Percentiles rank a stretch among this genome's conserved stretches.
phyloP scores from a whole-genome alignment of 2,329 filamentous ascomycete species.

The Botrytis tulipae region DNA sequence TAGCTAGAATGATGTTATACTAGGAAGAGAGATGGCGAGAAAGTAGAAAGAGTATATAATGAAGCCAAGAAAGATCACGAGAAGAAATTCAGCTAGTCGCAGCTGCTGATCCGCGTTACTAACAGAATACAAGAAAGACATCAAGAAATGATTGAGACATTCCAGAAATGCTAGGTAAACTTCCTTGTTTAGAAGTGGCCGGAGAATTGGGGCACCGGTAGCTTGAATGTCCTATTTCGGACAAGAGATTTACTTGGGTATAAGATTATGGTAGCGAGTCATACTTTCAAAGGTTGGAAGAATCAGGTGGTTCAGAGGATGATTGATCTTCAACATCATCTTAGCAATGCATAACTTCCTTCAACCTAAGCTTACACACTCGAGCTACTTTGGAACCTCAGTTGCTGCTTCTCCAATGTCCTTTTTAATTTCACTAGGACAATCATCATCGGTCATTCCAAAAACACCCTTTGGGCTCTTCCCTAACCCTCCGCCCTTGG shows the following conservation, averaged over 20 bases:
- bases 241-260: not conserved
- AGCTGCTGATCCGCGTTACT: not conserved
- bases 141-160: not conserved
- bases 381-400: conserved; percentile 25
- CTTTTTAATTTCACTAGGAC: conserved; percentile 1
- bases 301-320: not conserved
- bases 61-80: not conserved
- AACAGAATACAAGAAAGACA: not conserved
- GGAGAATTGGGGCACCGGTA: not conserved
- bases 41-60: not conserved
- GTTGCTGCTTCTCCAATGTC: conserved; percentile 23
- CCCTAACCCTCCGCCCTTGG: conserved; percentile 36
- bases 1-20: no score
- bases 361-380: not conserved
- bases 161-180: not conserved
- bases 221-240: not conserved
- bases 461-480: conserved; percentile 33
- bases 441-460: conserved; percentile 19
- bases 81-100: not conserved
- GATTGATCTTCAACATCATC: not conserved
- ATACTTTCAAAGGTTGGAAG: not conserved
- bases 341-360: not conserved
- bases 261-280: not conserved
- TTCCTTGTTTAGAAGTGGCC: not conserved
- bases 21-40: no score